Evolutionary conservation across 2,329 filamentous ascomycete species (phyloP).

Genomic region (Cryphonectria japonica): DNA sequence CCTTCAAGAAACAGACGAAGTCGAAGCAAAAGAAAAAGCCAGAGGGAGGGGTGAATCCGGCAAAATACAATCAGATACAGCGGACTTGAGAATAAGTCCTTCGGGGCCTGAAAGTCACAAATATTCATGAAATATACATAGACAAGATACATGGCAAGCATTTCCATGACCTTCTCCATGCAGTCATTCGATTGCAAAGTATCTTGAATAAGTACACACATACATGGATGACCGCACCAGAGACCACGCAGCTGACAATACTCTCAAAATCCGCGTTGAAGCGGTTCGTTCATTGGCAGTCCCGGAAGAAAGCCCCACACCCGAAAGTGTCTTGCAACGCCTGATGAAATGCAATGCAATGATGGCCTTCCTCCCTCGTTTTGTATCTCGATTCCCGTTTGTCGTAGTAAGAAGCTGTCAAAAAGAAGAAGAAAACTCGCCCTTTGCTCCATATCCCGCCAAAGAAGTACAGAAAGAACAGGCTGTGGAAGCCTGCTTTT

Average conservation of each 20-base stretch:
- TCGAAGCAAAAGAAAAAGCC: background rate
- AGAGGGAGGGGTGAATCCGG: no score
- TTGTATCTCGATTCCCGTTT: background rate
- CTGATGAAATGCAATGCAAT: slow-evolving; percentile 40
- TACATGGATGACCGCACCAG: background rate
- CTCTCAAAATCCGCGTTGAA: slow-evolving; percentile 46
- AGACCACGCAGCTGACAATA: background rate
- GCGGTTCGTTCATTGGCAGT: slow-evolving; percentile 37
- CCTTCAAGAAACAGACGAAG: background rate
- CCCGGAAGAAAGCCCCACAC: slow-evolving; percentile 36
- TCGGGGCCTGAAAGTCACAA: background rate
- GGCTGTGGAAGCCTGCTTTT: slow-evolving; percentile 29
- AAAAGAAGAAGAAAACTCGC: slow-evolving; percentile 11
- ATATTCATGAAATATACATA: background rate
- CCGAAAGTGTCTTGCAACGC: slow-evolving; percentile 37
- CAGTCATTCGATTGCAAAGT: background rate
- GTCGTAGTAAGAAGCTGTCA: background rate
- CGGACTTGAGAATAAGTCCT: background rate
- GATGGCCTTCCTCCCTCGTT: slow-evolving; percentile 26
- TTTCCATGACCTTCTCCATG: background rate
- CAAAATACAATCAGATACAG: background rate
- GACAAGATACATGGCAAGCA: background rate
- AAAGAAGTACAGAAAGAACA: slow-evolving; percentile 13
- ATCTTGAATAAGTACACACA: background rate
- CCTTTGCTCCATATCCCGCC: slow-evolving; percentile 8